phyloP scores from a whole-genome alignment of 225 moss, liverwort and hornwort genomes.

The Marchantia polymorpha region DNA sequence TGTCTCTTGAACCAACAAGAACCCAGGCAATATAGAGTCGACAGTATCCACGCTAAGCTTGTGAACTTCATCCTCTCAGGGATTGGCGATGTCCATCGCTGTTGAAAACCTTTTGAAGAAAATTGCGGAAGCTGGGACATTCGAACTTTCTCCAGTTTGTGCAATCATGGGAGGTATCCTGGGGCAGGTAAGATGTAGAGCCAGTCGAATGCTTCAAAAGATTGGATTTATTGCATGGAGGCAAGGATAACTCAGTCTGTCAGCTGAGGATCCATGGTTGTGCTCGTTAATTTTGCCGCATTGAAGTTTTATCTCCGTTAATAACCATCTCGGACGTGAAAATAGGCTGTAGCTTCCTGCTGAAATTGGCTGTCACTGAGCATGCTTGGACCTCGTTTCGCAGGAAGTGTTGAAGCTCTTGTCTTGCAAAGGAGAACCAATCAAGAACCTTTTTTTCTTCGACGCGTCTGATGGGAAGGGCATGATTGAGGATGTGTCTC shows the following conservation, averaged over 20 bases:
- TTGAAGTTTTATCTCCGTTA: neutral
- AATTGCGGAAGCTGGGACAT: conserved; percentile 58
- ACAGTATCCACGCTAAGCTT: neutral
- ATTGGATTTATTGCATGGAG: neutral
- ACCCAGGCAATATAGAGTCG: neutral
- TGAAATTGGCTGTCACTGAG: neutral
- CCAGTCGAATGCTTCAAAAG: neutral
- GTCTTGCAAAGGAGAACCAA: conserved; percentile 91
- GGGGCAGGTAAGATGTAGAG: conserved; percentile 61
- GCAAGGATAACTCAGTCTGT: neutral
- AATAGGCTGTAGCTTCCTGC: neutral
- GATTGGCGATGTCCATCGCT: conserved; percentile 24
- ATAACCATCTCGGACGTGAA: neutral
- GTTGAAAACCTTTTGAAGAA: conserved; percentile 51
- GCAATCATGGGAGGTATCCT: conserved; percentile 93
- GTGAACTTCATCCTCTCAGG: conserved; percentile 21
- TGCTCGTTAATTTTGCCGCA: neutral
- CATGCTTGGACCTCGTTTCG: neutral
- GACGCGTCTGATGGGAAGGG: conserved; percentile 91
- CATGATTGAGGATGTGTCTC: conserved; percentile 65
- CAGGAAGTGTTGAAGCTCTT: conserved; percentile 93
- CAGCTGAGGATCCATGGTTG: neutral
- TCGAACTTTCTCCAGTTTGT: conserved; percentile 84
- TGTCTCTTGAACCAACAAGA: neutral
- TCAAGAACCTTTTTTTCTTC: conserved; percentile 86